Evolutionary conservation across 257 asterid species (phyloP).

Genomic region (Eucommia ulmoides): DNA sequence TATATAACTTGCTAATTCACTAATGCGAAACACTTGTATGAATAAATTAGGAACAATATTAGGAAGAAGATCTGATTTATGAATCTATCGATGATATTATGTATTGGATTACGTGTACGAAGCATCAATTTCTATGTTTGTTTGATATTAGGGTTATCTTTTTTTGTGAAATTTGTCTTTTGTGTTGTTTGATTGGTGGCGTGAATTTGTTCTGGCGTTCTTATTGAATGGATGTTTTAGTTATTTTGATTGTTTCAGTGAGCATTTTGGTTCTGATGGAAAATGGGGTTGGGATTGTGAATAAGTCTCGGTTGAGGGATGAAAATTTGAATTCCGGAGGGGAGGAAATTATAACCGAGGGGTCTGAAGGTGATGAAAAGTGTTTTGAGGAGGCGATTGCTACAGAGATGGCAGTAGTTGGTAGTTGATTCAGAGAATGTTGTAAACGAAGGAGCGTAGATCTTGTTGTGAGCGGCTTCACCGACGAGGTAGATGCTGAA

Average conservation of each 20-base stretch:
- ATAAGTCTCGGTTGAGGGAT: slow-evolving; percentile 24
- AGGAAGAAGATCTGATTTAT: too few species aligned
- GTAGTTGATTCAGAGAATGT: slow-evolving; percentile 17
- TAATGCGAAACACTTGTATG: not conserved
- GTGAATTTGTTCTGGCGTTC: too few species aligned
- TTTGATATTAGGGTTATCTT: not conserved
- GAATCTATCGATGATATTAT: too few species aligned
- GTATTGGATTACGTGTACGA: too few species aligned
- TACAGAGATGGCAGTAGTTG: slow-evolving; percentile 16
- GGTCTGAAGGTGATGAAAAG: slow-evolving; percentile 29
- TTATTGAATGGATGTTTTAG: too few species aligned
- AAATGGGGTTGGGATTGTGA: slow-evolving; percentile 33
- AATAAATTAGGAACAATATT: too few species aligned
- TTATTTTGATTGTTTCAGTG: too few species aligned
- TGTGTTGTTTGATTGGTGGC: slow-evolving; percentile 19
- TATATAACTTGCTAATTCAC: not conserved
- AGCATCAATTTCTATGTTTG: too few species aligned
- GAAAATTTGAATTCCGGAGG: slow-evolving; percentile 15
- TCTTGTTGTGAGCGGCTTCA: too few species aligned
- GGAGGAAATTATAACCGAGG: slow-evolving; percentile 25
- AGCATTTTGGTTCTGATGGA: too few species aligned
- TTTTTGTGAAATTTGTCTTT: slow-evolving; percentile 25
- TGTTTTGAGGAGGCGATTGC: slow-evolving; percentile 45
- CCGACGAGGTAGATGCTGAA: too few species aligned
- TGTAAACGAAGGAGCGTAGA: slow-evolving; percentile 4